phyloP scores from a whole-genome alignment of 495 filamentous ascomycete species.

The Aspergillus avenaceus region DNA sequence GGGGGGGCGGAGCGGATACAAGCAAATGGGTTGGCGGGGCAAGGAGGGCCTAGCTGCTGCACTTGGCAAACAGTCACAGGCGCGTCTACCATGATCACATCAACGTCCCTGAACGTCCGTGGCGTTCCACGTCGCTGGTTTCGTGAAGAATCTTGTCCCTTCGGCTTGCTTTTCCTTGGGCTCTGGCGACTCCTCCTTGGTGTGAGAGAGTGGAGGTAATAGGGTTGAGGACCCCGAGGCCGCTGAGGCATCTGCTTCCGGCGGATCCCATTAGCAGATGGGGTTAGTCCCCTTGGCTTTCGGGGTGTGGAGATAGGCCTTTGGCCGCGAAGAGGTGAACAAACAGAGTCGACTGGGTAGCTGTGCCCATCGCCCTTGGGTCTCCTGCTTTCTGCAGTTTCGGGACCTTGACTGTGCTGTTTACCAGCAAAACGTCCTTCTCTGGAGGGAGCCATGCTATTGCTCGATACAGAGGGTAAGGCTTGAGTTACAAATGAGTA shows the following conservation, averaged over 20 bases:
- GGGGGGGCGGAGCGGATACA: no score
- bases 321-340: no score
- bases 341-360: no score
- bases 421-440: no score
- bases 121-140: not conserved
- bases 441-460: constrained; percentile 1
- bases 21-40: no score
- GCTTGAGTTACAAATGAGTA: not conserved
- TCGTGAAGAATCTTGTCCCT: not conserved
- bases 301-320: no score
- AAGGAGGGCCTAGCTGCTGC: no score
- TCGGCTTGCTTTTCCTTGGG: not conserved
- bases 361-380: not conserved
- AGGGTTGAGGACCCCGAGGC: not conserved
- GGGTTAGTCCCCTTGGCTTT: no score
- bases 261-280: not conserved
- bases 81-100: constrained; percentile 6
- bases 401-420: no score
- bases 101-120: not conserved
- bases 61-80: not conserved
- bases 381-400: not conserved
- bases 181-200: not conserved
- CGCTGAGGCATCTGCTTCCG: not conserved
- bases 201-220: not conserved
- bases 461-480: not conserved